Percentiles rank a stretch among this genome's conserved stretches.
These are phyloP conservation scores for Cladophialophora immunda DNA, from an alignment of 2,329 filamentous ascomycete species.

Conservation along the genomic window DNA sequence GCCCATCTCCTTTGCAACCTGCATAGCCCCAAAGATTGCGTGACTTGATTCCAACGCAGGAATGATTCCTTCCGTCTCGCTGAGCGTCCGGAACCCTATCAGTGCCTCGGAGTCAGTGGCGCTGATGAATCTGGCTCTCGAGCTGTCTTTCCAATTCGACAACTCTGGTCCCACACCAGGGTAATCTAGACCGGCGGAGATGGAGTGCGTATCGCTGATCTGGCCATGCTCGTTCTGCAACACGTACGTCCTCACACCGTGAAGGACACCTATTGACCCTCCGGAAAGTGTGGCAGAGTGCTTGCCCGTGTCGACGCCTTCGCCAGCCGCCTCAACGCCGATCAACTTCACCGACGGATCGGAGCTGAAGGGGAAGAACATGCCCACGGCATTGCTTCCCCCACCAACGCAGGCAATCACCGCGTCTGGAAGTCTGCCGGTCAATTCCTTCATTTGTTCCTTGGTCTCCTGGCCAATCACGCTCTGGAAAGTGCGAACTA, in stretches of 20 bases:
- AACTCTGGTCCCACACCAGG: slow-evolving; percentile 96
- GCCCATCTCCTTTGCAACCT: slow-evolving; percentile 87
- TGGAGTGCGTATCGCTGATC: slow-evolving; percentile 92
- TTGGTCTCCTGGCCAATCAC: slow-evolving; percentile 97
- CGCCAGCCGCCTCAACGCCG: slow-evolving; percentile 93
- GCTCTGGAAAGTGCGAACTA: slow-evolving; percentile 96
- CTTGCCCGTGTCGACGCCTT: slow-evolving; percentile 83
- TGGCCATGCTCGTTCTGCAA: slow-evolving; percentile 93
- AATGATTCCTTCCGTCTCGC: slow-evolving; percentile 93
- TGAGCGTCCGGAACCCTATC: slow-evolving; percentile 82
- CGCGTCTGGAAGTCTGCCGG: slow-evolving; percentile 90
- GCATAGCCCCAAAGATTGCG: slow-evolving; percentile 86
- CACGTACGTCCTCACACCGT: slow-evolving; percentile 95
- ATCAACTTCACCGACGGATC: slow-evolving; percentile 86
- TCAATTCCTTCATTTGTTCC: slow-evolving; percentile 83
- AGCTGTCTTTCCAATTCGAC: slow-evolving; percentile 88
- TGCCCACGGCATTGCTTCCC: slow-evolving; percentile 92
- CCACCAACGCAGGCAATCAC: slow-evolving; percentile 97
- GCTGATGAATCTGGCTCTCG: slow-evolving; percentile 85
- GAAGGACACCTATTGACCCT: slow-evolving; percentile 89
- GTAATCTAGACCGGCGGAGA: slow-evolving; percentile 96
- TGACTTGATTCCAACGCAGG: slow-evolving; percentile 94
- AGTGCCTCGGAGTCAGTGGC: slow-evolving; percentile 94
- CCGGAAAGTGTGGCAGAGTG: slow-evolving; percentile 89
- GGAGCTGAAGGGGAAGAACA: slow-evolving; percentile 96